These are phyloP conservation scores for Fusarium nygamai DNA, from an alignment of 2,329 filamentous ascomycete species.

Conservation along the genomic window DNA sequence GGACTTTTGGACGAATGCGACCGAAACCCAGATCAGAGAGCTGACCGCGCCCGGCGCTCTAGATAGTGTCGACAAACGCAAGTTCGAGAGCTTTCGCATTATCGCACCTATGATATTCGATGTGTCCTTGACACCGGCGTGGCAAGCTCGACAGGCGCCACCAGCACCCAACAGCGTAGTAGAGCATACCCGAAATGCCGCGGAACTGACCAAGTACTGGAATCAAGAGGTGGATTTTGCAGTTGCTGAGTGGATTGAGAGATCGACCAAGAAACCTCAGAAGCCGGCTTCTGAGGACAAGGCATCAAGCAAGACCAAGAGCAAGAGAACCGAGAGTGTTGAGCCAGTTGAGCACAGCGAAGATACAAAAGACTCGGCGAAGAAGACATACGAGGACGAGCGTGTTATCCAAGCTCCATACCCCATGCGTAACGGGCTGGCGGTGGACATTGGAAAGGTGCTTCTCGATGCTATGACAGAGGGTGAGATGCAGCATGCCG, in stretches of 20 bases:
- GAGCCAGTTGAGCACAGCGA: conserved; percentile 14
- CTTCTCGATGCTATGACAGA: conserved; percentile 59
- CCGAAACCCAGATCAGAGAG: conserved; percentile 39
- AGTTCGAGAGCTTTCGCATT: conserved; percentile 58
- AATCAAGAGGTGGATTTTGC: conserved; percentile 55
- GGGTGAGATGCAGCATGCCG: conserved; percentile 55
- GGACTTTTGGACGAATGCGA: conserved; percentile 50
- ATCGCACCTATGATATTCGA: conserved; percentile 64
- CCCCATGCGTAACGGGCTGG: conserved; percentile 54
- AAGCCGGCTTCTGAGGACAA: conserved; percentile 34
- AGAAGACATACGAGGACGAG: conserved; percentile 21
- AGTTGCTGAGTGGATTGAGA: conserved; percentile 57
- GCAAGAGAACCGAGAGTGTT: conserved; percentile 15
- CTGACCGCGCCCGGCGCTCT: conserved; percentile 40
- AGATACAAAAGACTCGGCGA: background rate
- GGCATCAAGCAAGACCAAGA: conserved; percentile 12
- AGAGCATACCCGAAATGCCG: conserved; percentile 65
- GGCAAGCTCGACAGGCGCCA: conserved; percentile 56
- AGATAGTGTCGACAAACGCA: conserved; percentile 42
- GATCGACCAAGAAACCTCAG: conserved; percentile 55
- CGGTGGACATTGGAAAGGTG: conserved; percentile 53
- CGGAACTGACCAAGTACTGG: conserved; percentile 61
- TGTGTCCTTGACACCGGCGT: conserved; percentile 64
- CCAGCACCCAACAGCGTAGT: conserved; percentile 57
- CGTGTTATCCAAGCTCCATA: conserved; percentile 46